These are phyloP conservation scores for Garcia nutans DNA, from an alignment of 345 rosid genomes.

Conservation along the genomic window DNA sequence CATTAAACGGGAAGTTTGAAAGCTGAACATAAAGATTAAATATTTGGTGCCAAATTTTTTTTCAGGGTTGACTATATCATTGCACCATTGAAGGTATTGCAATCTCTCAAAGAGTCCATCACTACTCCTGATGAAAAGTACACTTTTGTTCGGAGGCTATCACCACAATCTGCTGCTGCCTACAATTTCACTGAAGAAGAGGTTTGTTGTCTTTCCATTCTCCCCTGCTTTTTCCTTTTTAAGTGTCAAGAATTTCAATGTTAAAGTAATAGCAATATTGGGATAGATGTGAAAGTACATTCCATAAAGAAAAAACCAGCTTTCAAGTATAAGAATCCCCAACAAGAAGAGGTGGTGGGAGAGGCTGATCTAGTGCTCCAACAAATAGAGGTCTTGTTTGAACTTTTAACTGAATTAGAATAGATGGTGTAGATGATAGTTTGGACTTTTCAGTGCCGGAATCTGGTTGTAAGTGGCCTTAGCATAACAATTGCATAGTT, in stretches of 20 bases:
- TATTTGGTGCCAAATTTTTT: conserved; percentile 12
- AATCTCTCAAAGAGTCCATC: conserved; percentile 76
- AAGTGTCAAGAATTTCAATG: neutral
- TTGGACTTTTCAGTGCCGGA: neutral
- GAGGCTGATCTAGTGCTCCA: no score
- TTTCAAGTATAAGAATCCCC: neutral
- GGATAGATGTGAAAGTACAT: neutral
- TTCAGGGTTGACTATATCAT: conserved; percentile 89
- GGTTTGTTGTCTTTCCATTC: conserved; percentile 42
- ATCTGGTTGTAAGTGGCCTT: neutral
- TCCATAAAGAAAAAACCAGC: neutral
- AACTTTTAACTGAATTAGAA: neutral
- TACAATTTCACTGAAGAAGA: conserved; percentile 75
- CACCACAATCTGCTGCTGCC: conserved; percentile 66
- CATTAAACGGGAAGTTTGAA: neutral
- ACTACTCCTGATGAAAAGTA: conserved; percentile 74
- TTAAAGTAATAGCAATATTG: neutral
- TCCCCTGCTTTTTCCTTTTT: neutral
- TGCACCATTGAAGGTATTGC: conserved; percentile 84
- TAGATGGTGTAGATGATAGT: neutral
- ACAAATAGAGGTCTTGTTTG: no score
- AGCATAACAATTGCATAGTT: no score
- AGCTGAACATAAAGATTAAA: conserved; percentile 4
- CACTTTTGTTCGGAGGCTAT: conserved; percentile 62
- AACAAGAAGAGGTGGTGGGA: no score